phyloP scores from a whole-genome alignment of 2,329 filamentous ascomycete genomes.

The Apiospora arundinis region DNA sequence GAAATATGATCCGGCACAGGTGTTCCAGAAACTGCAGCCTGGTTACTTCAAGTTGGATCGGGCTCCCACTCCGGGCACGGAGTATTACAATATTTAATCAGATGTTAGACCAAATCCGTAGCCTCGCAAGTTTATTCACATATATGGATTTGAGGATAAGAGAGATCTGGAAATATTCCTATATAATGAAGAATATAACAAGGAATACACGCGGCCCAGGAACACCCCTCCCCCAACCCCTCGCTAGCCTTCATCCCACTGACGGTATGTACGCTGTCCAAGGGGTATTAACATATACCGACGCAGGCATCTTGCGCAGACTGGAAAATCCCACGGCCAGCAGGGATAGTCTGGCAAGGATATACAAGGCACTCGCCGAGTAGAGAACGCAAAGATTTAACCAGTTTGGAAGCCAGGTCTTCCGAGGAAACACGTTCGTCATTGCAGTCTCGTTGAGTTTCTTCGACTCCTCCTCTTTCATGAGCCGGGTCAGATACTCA shows the following conservation, averaged over 20 bases:
- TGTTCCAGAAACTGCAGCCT: constrained; percentile 10
- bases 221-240: too few relatives aligned
- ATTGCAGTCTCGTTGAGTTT: neutral
- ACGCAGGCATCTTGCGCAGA: neutral
- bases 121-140: too few relatives aligned
- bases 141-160: too few relatives aligned
- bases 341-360: neutral
- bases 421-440: neutral
- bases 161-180: too few relatives aligned
- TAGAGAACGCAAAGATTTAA: neutral
- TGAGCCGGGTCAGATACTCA: neutral
- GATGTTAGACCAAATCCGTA: neutral
- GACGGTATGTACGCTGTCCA: neutral
- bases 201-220: too few relatives aligned
- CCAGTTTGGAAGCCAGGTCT: neutral
- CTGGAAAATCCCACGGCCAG: neutral
- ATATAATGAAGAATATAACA: too few relatives aligned
- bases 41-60: neutral
- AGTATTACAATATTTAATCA: neutral
- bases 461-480: neutral
- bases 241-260: too few relatives aligned
- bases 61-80: neutral
- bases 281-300: neutral
- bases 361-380: neutral
- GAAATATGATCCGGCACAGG: neutral